Evolutionary conservation across 202 grass and related monocot species (phyloP).

Genomic region (Zoysia matrella): DNA sequence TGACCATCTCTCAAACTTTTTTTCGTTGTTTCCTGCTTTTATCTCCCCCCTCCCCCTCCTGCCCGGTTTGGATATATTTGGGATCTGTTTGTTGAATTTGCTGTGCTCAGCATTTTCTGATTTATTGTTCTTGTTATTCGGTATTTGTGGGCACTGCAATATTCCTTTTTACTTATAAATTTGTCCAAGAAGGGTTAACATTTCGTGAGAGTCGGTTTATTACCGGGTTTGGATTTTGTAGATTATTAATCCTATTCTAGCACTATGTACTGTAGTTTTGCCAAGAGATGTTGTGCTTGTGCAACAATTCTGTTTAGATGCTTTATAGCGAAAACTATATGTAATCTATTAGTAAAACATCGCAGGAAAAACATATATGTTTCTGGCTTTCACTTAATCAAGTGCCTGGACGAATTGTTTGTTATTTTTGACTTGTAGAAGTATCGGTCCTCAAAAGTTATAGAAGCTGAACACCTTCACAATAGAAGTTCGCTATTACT

Average conservation of each 20-base stretch:
- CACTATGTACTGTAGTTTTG: neutral
- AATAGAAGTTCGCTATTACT: neutral
- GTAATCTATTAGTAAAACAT: neutral
- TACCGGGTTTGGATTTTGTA: neutral
- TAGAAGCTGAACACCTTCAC: neutral
- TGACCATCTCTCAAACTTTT: neutral
- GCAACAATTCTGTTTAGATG: neutral
- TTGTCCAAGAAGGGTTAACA: neutral
- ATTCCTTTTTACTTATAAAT: neutral
- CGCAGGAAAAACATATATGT: no score
- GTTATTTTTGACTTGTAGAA: neutral
- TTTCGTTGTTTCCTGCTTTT: neutral
- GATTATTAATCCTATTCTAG: neutral
- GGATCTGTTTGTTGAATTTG: neutral
- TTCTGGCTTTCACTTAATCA: no score
- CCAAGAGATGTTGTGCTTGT: neutral
- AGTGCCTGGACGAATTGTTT: constrained; percentile 3
- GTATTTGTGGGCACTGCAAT: neutral
- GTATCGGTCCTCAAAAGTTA: neutral
- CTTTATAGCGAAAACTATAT: neutral
- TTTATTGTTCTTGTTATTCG: neutral
- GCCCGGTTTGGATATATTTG: neutral
- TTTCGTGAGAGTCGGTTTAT: neutral
- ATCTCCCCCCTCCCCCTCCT: no score
- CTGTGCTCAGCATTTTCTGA: neutral